Evolutionary conservation across 495 filamentous ascomycete genomes (phyloP).

Genomic region (Xylaria telfairii): DNA sequence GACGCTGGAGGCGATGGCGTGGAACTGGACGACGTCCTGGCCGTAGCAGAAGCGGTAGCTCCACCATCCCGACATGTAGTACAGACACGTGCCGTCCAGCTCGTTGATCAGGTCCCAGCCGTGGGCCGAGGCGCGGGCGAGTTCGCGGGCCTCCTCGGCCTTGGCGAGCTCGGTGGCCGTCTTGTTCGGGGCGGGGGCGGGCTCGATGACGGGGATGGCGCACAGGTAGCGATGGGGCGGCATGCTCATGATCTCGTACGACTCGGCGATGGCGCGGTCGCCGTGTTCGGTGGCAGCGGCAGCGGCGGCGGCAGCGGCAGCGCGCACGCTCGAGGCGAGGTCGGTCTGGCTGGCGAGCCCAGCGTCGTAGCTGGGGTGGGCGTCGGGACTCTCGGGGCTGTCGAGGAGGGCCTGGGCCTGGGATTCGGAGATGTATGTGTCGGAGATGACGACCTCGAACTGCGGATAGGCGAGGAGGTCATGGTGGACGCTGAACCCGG

Average conservation of each 20-base stretch:
- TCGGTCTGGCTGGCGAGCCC: conserved; percentile 43
- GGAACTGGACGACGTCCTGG: conserved; percentile 87
- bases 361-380: conserved; percentile 40
- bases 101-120: conserved; percentile 90
- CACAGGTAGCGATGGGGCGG: conserved; percentile 79
- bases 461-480: conserved; percentile 93
- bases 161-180: conserved; percentile 67
- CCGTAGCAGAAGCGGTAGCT: conserved; percentile 96
- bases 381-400: conserved; percentile 26
- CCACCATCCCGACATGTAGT: conserved; percentile 95
- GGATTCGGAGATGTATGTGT: conserved; percentile 72
- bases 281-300: conserved; percentile 16
- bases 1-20: conserved; percentile 72
- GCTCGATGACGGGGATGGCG: conserved; percentile 75
- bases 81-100: conserved; percentile 87
- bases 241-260: conserved; percentile 77
- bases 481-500: conserved; percentile 72
- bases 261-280: conserved; percentile 45
- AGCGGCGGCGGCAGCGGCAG: conserved; percentile 36
- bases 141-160: conserved; percentile 82
- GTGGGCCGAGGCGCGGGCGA: conserved; percentile 79
- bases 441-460: conserved; percentile 83
- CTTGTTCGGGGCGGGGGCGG: conserved; percentile 58
- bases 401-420: conserved; percentile 69
- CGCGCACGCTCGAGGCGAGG: conserved; percentile 41